Evolutionary conservation across 495 filamentous ascomycete species (phyloP), one percentile per base, ranked within the genome.

Genomic region (Trichoderma parareesei): DNA sequence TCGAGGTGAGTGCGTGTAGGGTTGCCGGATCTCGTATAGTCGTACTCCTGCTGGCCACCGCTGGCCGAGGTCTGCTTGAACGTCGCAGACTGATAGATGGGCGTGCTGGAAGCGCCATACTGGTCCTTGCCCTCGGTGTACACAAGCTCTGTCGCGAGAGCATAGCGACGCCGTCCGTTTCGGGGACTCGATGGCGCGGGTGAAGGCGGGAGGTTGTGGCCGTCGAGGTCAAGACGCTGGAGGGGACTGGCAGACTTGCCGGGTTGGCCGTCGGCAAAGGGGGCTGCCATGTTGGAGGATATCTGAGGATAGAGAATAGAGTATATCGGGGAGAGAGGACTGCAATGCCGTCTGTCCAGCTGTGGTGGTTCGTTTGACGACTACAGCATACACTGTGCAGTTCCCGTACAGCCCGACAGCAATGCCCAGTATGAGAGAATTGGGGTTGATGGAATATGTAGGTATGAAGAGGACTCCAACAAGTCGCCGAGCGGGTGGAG

Each of bases 11-110:
- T 96, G 60, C 94, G 86, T 60, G 94, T 98, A 18, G 94, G 94
- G 72, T 98, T 98, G 38, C 94, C 94, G 42, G 92, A 96, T 35
- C 94, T 88, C 44, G 94, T 97, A 82, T 98, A 98, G 81, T 98
- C 94, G 79, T 98, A 98, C 75, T 97, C 93, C 64, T 79, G 80
- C 53, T 85, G 88, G 59, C 89, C 90, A 64, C 84, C 85, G 66
- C 82, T 84, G 65, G 82, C 77, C 64, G 92, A 92, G 63, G 85
- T 85, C 79, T 97, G 94, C 77, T 98, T 98, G 81, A 98, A 98
- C 44, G 94, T 98, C 55, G 94, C 94, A 62, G 90, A 93, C 87
- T 96, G 94, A 75, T 98, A 98, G 72, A 98, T 97, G 49, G 94
- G 94, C 69, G 94, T 89, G 72, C 91, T 96, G 69, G 90, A 94